Base-by-base conservation (phyloP, 129 eudicot genomes). In the Apium graveolens region DNA sequence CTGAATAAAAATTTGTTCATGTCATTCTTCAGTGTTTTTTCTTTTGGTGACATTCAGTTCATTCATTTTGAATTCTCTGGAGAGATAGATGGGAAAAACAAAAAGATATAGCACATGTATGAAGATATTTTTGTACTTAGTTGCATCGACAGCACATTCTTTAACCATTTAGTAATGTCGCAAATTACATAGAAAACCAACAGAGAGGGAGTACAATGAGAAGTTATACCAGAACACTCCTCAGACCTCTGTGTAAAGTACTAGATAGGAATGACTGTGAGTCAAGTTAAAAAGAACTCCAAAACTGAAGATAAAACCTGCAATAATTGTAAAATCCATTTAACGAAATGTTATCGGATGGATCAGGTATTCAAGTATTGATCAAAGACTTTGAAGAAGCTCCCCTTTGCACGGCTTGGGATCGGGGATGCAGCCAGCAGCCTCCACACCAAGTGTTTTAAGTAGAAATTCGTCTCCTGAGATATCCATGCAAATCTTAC, bases 401-500 rank as follows among this genome's bases (percentile, higher is more conserved):
- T 81, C 86, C 80, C 87, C 82, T 85, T 86, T 88, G 85, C 92
- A 88, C 31, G 86, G 63, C 83, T 80, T 17, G 88, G 62, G 72
- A 86, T 77, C 2, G 70, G 66, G 31, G 83, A 76, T 74, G 87
- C 45, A 34, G 85, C 80, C 41, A 38, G 41, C 41, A 38, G 41
- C 5, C 75, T 84, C 86, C 78, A 87, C 71, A 77, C 90, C 89
- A n/a, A 86, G 87, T 76, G 87, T 76, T 85, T 80, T 88, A 80
- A 83, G 80, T 49, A 86, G 81, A 66, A 86, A 88, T 73, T 85
- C 89, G 85, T 86, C 82, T 89, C 93, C 93, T 89, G 93, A 78
- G 87, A 37, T 53, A 78, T 55, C 63, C 21, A 79, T 18, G 11
- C 55, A 35, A 76, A 46, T 49, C 68, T 34, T 16, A 11, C 38